Percentiles rank a stretch among this genome's conserved stretches.
These are phyloP conservation scores for Pseudogymnoascus sp. DNA, from an alignment of 2,329 filamentous ascomycete species.

Conservation along the genomic window DNA sequence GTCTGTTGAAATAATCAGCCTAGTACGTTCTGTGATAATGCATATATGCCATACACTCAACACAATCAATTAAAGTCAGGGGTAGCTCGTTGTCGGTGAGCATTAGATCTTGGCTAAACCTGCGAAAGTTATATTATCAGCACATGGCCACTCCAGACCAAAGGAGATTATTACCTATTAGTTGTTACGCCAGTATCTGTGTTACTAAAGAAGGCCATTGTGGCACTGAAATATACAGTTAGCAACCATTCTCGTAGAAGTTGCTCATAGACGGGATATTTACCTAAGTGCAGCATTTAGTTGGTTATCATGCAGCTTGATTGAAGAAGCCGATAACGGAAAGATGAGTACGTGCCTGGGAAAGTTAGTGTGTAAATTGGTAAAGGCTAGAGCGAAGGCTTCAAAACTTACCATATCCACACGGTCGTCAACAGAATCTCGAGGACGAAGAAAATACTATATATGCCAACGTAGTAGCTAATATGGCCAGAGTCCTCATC, in stretches of 20 bases:
- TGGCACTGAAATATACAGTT: not conserved
- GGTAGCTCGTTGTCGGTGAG: slow-evolving; percentile 26
- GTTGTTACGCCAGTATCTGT: slow-evolving; percentile 19
- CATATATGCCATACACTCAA: not conserved
- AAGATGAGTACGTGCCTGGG: not conserved
- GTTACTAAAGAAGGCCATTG: slow-evolving; percentile 15
- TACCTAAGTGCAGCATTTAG: not conserved
- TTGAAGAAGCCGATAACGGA: not conserved
- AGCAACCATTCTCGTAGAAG: not conserved
- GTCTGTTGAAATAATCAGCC: not conserved
- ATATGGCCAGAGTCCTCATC: not conserved
- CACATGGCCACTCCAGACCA: too few relatives aligned
- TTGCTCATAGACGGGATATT: not conserved
- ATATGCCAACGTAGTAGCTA: slow-evolving; percentile 3
- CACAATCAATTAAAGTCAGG: slow-evolving; percentile 14
- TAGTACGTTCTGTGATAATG: not conserved
- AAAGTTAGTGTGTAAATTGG: not conserved
- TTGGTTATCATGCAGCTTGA: not conserved
- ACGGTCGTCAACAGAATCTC: not conserved
- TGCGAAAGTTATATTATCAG: not conserved
- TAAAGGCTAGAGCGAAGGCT: too few relatives aligned
- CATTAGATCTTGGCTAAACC: slow-evolving; percentile 23
- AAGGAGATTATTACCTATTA: slow-evolving; percentile 13
- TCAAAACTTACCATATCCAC: not conserved
- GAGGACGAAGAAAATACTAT: slow-evolving; percentile 7